phyloP scores from a whole-genome alignment of 176 grass and related monocot species.

The Ampelocalamus luodianensis region DNA sequence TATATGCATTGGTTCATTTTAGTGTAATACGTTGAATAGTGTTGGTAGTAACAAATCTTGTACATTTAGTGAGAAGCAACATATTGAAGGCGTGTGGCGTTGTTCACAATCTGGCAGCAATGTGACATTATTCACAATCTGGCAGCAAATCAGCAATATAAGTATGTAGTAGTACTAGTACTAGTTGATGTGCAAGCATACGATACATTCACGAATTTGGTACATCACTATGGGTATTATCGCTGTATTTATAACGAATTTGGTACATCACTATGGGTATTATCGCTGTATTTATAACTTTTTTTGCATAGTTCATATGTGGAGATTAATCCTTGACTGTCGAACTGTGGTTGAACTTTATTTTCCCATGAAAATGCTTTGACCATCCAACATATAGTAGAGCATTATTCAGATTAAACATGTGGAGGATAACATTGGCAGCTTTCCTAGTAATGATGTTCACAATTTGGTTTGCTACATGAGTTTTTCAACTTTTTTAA shows the following conservation, averaged over 20 bases:
- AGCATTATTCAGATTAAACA: constrained; percentile 12
- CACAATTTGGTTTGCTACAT: constrained; percentile 24
- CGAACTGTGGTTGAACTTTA: constrained; percentile 4
- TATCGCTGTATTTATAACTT: not conserved
- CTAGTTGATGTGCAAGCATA: not conserved
- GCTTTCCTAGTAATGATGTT: not conserved
- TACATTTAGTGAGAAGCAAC: not conserved
- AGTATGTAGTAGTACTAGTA: too few relatives aligned
- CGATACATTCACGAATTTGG: not conserved
- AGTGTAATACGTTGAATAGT: not conserved
- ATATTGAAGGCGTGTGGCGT: not conserved
- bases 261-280: not conserved
- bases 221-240: not conserved
- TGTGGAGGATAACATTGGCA: not conserved
- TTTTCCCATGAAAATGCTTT: not conserved
- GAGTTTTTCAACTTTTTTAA: not conserved
- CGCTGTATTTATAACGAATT: not conserved
- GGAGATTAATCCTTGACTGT: not conserved
- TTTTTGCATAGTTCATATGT: not conserved
- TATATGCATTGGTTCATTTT: constrained; percentile 1
- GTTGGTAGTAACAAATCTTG: not conserved
- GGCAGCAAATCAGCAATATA: not conserved
- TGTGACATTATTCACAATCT: not conserved
- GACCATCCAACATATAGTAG: not conserved
- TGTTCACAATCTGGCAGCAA: not conserved